These are phyloP conservation scores for Kazachstania taianensis DNA, from an alignment of 805 yeast species.

Conservation along the genomic window DNA sequence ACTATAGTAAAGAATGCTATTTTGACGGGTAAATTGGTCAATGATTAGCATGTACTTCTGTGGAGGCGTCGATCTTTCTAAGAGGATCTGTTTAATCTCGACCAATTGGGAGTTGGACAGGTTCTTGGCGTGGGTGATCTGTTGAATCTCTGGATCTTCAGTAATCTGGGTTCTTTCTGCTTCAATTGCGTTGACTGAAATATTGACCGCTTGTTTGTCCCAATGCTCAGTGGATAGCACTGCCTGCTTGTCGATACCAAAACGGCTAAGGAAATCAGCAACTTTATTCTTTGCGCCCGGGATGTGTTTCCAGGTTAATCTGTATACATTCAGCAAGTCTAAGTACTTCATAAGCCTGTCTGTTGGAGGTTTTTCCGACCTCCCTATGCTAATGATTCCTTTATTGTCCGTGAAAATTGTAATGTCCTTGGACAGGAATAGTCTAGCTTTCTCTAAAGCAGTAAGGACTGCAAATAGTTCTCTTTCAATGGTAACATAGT, in stretches of 20 bases:
- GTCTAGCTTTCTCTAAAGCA: slow-evolving; percentile 1
- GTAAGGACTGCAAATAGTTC: slow-evolving; percentile 1
- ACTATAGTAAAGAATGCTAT: neutral
- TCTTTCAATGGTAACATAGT: neutral
- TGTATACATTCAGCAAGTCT: neutral
- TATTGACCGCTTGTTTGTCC: too few species aligned
- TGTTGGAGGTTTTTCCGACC: neutral
- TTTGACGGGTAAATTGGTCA: neutral
- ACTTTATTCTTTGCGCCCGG: slow-evolving; percentile 2
- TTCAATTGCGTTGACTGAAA: neutral
- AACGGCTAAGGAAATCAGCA: slow-evolving; percentile 1
- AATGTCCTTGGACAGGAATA: neutral
- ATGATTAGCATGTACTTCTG: neutral
- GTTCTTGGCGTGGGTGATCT: too few species aligned
- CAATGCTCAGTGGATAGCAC: too few species aligned
- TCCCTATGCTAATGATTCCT: slow-evolving; percentile 1
- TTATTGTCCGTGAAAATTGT: slow-evolving; percentile 2
- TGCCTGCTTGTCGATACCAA: too few species aligned
- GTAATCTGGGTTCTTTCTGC: neutral
- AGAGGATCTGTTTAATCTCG: neutral
- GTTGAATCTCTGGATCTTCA: too few species aligned
- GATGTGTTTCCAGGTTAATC: slow-evolving; percentile 1
- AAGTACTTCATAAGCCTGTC: neutral
- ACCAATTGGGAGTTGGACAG: too few species aligned
- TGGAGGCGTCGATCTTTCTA: neutral